Base-by-base conservation (phyloP, 108 stramenopile genomes). In the Pseudonitzschia multiseries region DNA sequence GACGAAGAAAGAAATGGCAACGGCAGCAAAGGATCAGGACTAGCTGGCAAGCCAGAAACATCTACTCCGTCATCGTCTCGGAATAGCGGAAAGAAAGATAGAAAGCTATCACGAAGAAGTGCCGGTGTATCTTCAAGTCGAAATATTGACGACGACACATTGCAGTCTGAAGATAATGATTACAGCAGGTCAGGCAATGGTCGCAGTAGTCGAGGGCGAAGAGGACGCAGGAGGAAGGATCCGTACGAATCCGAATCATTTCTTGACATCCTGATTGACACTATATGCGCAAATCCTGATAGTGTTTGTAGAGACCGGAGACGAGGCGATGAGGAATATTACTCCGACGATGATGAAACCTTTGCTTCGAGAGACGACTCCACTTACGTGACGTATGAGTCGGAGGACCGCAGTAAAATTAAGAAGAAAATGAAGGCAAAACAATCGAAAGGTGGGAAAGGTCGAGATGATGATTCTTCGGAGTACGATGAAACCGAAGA, bases 201-300 rank as follows among this genome's bases (percentile, higher is more conserved):
- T 42, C 76, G 65, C 28, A 63, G 50, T 42, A 36, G 79, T 21
- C 67, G 77, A 32, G 63, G 66, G 17, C 68, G 78, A 31, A 83
- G 77, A 27, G 74, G 82, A 33, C 84, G 76, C 18, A 78, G 79
- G 69, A 75, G 80, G 33, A 59, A 69, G 28, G 83, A 87, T 70
- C 86, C 88, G 8, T 89, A 90, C 68, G 88, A 89, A 73, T 81
- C 83, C 28, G 87, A 84, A 72, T 88, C 87, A 5, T 94, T 94
- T 61, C 71, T 94, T 46, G 93, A 94, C 69, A 79, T 89, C 78
- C 77, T 94, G 51, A 94, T 94, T 75, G 93, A 94, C 64, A 89
- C 90, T 18, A 81, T 94, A 40, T 94, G 93, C 59, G 83, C 93
- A 17, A 86, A 86, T 57, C 69, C 89, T 73, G 75, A 84, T 79